Evolutionary conservation across 2,329 filamentous ascomycete genomes (phyloP).

Genomic region (Fusarium sp.): DNA sequence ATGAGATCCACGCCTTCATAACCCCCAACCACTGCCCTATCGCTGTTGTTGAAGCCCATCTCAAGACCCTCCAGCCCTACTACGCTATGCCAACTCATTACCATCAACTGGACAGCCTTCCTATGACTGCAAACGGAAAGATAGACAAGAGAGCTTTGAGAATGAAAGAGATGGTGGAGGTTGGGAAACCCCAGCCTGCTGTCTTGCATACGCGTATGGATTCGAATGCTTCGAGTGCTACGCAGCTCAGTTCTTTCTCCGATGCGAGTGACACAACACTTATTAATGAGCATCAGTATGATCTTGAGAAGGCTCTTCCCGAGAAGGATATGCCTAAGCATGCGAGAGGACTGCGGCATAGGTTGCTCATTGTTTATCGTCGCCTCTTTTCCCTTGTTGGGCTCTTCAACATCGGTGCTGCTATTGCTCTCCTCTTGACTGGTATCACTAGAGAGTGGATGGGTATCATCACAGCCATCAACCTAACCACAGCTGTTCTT

Average conservation of each 20-base stretch:
- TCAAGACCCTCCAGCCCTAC: constrained; percentile 60
- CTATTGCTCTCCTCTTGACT: constrained; percentile 54
- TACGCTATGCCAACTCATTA: constrained; percentile 63
- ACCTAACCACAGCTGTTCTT: constrained; percentile 60
- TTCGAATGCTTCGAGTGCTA: constrained; percentile 45
- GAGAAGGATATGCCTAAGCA: constrained; percentile 54
- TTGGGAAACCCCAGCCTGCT: constrained; percentile 20
- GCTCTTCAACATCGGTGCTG: constrained; percentile 61
- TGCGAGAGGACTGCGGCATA: constrained; percentile 53
- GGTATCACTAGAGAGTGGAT: constrained; percentile 51
- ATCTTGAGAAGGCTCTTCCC: constrained; percentile 50
- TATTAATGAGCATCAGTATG: constrained; percentile 38
- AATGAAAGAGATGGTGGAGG: neutral
- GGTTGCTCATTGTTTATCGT: constrained; percentile 64
- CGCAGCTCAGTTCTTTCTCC: constrained; percentile 27
- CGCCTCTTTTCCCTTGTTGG: constrained; percentile 65
- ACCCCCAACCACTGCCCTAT: constrained; percentile 50
- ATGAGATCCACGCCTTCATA: constrained; percentile 62
- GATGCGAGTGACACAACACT: constrained; percentile 32
- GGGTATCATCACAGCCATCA: constrained; percentile 56
- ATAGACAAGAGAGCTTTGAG: constrained; percentile 61
- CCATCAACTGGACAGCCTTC: constrained; percentile 55
- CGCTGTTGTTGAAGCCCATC: constrained; percentile 51
- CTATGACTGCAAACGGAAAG: constrained; percentile 66
- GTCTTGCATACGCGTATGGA: constrained; percentile 36